A percentile compares a stretch with the other conserved stretches of the same genome.
phyloP scores from a whole-genome alignment of 2,329 filamentous ascomycete genomes.

The Neopestalotiopsis sp. region DNA sequence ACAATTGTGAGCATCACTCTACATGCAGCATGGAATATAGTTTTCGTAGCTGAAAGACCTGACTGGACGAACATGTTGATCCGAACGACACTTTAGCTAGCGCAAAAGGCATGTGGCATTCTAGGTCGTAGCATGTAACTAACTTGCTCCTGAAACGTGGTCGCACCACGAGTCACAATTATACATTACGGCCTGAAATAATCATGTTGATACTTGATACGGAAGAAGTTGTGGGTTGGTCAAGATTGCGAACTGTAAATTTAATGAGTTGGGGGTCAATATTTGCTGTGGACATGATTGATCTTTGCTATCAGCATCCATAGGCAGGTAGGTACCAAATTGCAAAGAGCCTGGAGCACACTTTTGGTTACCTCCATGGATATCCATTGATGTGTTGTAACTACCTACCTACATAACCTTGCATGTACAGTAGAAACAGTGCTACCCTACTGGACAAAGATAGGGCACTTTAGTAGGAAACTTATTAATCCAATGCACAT shows the following conservation, averaged over 20 bases:
- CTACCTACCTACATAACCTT: background rate
- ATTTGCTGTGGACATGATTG: background rate
- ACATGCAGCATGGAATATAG: no score
- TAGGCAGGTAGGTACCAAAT: background rate
- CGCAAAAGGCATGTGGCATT: no score
- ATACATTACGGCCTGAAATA: background rate
- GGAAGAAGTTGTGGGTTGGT: background rate
- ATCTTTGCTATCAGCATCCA: background rate
- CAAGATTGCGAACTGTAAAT: background rate
- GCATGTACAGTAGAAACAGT: background rate
- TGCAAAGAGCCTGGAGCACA: background rate
- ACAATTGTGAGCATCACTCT: no score
- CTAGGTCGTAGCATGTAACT: no score
- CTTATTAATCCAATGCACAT: conserved; percentile 1
- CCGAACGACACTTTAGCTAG: no score
- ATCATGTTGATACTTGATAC: background rate
- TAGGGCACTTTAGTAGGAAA: background rate
- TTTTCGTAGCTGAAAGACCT: no score
- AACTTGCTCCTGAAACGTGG: background rate
- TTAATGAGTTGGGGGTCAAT: conserved; percentile 1
- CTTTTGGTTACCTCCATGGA: background rate
- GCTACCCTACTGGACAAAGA: background rate
- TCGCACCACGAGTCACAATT: background rate
- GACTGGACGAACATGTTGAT: no score
- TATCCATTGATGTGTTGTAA: background rate